These are phyloP conservation scores for Melocanna baccifera DNA, from an alignment of 176 grass and related monocot species.

Conservation along the genomic window DNA sequence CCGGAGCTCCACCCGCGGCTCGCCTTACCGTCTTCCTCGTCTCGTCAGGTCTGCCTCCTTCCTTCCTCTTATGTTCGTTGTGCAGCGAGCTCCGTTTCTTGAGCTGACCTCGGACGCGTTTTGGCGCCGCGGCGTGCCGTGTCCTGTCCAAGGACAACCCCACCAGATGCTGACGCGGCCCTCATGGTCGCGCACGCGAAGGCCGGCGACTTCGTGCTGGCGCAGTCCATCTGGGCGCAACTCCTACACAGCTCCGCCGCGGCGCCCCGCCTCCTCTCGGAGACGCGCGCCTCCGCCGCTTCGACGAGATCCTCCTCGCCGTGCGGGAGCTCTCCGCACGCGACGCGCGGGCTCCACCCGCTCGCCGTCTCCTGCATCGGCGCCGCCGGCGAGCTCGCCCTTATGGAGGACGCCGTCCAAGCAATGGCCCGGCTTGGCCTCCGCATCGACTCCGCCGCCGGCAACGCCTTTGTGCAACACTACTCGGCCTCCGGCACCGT, in stretches of 20 bases:
- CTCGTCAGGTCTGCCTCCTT: neutral
- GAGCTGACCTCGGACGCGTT: neutral
- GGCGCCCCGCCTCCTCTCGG: conserved; percentile 38
- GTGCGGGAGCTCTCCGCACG: conserved; percentile 35
- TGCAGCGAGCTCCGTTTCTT: neutral
- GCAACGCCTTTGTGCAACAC: conserved; percentile 68
- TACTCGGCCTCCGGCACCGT: conserved; percentile 65
- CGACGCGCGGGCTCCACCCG: conserved; percentile 37
- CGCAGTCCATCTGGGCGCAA: conserved; percentile 55
- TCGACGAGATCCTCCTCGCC: conserved; percentile 51
- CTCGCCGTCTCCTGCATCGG: conserved; percentile 66
- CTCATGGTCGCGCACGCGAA: conserved; percentile 58
- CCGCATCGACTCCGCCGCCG: conserved; percentile 50
- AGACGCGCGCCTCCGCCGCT: conserved; percentile 43
- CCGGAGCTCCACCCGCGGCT: neutral
- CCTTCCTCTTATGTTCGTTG: neutral
- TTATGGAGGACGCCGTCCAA: conserved; percentile 61
- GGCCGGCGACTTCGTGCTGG: conserved; percentile 52
- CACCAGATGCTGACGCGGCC: conserved; percentile 5
- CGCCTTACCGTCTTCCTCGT: neutral
- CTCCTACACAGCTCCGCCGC: conserved; percentile 59
- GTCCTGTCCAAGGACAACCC: neutral
- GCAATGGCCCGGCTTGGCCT: conserved; percentile 58
- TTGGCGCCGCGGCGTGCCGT: neutral
- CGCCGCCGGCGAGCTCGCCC: conserved; percentile 38